A percentile compares a stretch with the other conserved stretches of the same genome.
phyloP scores from a whole-genome alignment of 495 filamentous ascomycete genomes.

The Clavariopsis aquatica region DNA sequence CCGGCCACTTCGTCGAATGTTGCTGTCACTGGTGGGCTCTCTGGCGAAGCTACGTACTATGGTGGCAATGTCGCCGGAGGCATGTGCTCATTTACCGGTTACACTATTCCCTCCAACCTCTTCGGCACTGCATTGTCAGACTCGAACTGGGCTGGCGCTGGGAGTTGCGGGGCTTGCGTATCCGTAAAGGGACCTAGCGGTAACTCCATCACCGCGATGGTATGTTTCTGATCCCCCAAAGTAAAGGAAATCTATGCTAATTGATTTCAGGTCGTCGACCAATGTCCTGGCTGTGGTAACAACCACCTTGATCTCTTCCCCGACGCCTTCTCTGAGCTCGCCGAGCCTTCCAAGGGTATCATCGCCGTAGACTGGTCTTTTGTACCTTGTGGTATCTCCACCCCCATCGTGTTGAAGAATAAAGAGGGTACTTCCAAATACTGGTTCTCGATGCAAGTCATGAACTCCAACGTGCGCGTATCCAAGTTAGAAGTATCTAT shows the following conservation, averaged over 20 bases:
- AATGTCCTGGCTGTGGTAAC: slow-evolving; percentile 58
- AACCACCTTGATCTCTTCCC: slow-evolving; percentile 64
- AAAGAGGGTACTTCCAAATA: slow-evolving; percentile 57
- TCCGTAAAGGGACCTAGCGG: slow-evolving; percentile 54
- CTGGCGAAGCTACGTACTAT: slow-evolving; percentile 48
- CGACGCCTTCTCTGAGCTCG: slow-evolving; percentile 54
- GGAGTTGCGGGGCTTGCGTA: slow-evolving; percentile 61
- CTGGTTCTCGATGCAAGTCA: slow-evolving; percentile 58
- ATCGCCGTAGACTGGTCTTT: slow-evolving; percentile 57
- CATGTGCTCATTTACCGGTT: slow-evolving; percentile 59
- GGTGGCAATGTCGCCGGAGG: slow-evolving; percentile 60
- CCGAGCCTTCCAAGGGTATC: slow-evolving; percentile 51
- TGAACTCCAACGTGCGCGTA: slow-evolving; percentile 58
- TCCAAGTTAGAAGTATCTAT: slow-evolving; percentile 58
- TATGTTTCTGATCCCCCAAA: slow-evolving; percentile 38
- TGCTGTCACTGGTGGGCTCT: not conserved
- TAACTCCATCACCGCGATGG: slow-evolving; percentile 64
- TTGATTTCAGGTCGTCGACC: slow-evolving; percentile 58
- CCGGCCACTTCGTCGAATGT: slow-evolving; percentile 11
- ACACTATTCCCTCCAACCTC: slow-evolving; percentile 56
- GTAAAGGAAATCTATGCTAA: not conserved
- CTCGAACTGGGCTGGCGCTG: slow-evolving; percentile 54
- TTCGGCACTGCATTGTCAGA: slow-evolving; percentile 59
- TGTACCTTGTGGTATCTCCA: slow-evolving; percentile 54
- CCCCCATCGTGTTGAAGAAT: slow-evolving; percentile 56